A percentile compares a stretch with the other conserved stretches of the same genome.
Evolutionary conservation across 306 rosid species (phyloP).

Genomic region (Myrica gale): DNA sequence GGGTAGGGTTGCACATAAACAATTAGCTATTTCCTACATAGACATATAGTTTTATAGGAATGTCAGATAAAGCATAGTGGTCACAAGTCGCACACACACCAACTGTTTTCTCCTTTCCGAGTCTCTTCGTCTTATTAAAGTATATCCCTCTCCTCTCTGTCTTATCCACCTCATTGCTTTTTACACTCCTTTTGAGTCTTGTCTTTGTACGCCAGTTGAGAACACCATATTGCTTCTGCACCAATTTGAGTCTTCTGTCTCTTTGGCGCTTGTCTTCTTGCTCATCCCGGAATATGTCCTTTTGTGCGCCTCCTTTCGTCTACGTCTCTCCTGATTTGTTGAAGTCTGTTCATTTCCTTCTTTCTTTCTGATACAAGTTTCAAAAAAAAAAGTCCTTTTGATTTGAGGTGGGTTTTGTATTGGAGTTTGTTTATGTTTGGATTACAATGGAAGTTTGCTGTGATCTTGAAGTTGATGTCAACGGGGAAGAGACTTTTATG

Average conservation of each 20-base stretch:
- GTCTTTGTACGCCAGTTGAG: conserved; percentile 43
- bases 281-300: conserved; percentile 51
- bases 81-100: conserved; percentile 12
- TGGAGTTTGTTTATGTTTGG: neutral
- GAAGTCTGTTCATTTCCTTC: neutral
- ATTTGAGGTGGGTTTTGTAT: conserved; percentile 31
- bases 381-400: conserved; percentile 23
- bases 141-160: conserved; percentile 48
- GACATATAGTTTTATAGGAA: conserved; percentile 35
- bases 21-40: conserved; percentile 1
- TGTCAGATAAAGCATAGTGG: conserved; percentile 45
- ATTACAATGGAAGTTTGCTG: conserved; percentile 59
- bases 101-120: conserved; percentile 14
- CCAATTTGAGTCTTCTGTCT: conserved; percentile 41
- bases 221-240: conserved; percentile 33
- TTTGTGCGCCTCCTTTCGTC: conserved; percentile 27
- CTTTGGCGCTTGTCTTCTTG: conserved; percentile 59
- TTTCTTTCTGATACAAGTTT: conserved; percentile 25
- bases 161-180: conserved; percentile 53
- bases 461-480: conserved; percentile 89
- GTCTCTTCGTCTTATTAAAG: conserved; percentile 32
- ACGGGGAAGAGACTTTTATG: conserved; percentile 84
- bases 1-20: conserved; percentile 25
- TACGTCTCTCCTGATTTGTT: conserved; percentile 32
- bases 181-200: conserved; percentile 39